Percentiles rank a stretch among this genome's conserved stretches.
These are phyloP conservation scores for Skeletonema grethae DNA, from an alignment of 108 stramenopile genomes.

Conservation along the genomic window DNA sequence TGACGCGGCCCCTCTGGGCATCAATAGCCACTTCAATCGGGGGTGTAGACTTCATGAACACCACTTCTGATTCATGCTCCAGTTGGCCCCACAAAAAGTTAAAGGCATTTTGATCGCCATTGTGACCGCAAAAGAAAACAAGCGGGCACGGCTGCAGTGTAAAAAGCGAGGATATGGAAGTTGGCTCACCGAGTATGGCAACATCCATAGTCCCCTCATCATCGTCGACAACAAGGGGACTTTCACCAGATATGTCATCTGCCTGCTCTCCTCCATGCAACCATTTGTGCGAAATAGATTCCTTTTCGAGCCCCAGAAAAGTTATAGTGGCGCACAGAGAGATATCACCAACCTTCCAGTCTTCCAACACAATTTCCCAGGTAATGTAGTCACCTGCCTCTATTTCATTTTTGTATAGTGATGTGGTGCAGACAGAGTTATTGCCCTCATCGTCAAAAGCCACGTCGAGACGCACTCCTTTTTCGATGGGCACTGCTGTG, in stretches of 20 bases:
- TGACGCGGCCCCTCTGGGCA: constrained; percentile 26
- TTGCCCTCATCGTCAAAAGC: constrained; percentile 21
- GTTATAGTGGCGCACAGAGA: constrained; percentile 55
- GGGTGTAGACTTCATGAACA: neutral
- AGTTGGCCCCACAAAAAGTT: constrained; percentile 69
- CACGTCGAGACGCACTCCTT: constrained; percentile 49
- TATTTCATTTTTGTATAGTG: constrained; percentile 59
- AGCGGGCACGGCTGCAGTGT: constrained; percentile 80
- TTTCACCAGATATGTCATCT: constrained; percentile 33
- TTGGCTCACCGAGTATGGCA: constrained; percentile 51
- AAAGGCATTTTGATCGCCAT: constrained; percentile 67
- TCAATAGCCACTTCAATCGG: neutral
- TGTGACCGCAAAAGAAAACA: constrained; percentile 62
- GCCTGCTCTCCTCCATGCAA: constrained; percentile 34
- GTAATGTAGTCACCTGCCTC: constrained; percentile 68
- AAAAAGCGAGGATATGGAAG: constrained; percentile 59
- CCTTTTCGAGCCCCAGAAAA: constrained; percentile 64
- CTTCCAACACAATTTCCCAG: constrained; percentile 62
- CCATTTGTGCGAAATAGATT: constrained; percentile 58
- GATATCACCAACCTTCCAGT: constrained; percentile 48
- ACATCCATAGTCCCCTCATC: constrained; percentile 54
- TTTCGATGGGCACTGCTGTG: constrained; percentile 48
- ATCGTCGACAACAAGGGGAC: constrained; percentile 44
- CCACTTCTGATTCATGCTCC: neutral
- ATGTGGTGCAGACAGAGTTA: constrained; percentile 38